A percentile compares a stretch with the other conserved stretches of the same genome.
These are phyloP conservation scores for Paramecium sexaurelia DNA, from an alignment of 73 alveolate genomes.

Conservation along the genomic window DNA sequence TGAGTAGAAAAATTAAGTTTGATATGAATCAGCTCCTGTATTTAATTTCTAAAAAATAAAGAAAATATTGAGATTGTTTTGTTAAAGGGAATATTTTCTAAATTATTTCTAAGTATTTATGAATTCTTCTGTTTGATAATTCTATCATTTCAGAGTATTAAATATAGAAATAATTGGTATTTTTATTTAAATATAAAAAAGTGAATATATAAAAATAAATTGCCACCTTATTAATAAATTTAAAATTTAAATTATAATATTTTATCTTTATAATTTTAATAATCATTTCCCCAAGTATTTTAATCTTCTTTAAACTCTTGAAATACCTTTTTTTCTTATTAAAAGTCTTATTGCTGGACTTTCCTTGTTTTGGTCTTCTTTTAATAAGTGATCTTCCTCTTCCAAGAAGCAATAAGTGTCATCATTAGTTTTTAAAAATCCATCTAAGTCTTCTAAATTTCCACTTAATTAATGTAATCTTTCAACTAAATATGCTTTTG, in stretches of 20 bases:
- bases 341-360: slow-evolving; percentile 23
- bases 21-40: no score
- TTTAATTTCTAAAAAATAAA: no score
- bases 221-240: background rate
- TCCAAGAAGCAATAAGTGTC: slow-evolving; percentile 50
- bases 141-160: no score
- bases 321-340: background rate
- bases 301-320: slow-evolving; percentile 39
- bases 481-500: slow-evolving; percentile 39
- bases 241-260: background rate
- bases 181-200: no score
- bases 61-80: no score
- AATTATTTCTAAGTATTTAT: no score
- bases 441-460: slow-evolving; percentile 28
- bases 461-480: slow-evolving; percentile 44
- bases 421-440: slow-evolving; percentile 26
- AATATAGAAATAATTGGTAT: no score
- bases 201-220: background rate
- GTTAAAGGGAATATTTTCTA: no score
- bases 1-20: no score
- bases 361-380: background rate
- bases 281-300: slow-evolving; percentile 8
- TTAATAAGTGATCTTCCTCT: slow-evolving; percentile 41
- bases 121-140: no score
- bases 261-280: background rate